Base-by-base conservation (phyloP, 163 green algal genomes). In the Chlorella variabilis region DNA sequence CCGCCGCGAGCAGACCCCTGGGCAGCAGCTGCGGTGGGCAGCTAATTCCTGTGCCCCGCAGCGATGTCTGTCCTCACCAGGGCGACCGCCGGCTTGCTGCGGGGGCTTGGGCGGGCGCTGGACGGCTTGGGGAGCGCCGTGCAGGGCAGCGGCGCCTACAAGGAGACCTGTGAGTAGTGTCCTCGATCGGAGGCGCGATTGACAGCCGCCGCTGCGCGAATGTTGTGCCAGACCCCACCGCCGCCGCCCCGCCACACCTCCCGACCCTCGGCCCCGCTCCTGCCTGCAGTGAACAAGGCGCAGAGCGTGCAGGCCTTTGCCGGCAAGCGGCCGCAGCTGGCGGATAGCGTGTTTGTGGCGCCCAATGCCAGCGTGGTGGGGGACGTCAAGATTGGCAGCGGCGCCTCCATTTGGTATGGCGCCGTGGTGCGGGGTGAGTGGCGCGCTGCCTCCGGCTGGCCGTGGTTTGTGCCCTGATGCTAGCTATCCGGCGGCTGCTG, bases 361-460 rank as follows among this genome's bases (percentile, higher is more conserved):
- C 94, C 96, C n/a, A 96, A 86, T 66, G 93, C 95, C 21, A 83
- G 91, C 21, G 88, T 99, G 4, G 93, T 97, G 41, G 95, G 95
- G 59, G 87, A 96, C 75, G 95, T 98, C 7, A 89, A 61, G n/a
- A 69, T 98, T 17, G 95, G 95, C 65, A 85, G 89, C 33, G 88
- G 87, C 20, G 89, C 89, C 0, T 96, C 91, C 20, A 86, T 98
- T 0, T 98, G 94, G 94, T 98, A 98, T 80, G 91, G 91, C 51
- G 81, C 86, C 25, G 83, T 95, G 4, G 45, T 95, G 3, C 58
- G 88, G 61, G 90, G 89, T 91, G 61, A 81, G 78, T 39, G 9
- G n/a, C 17, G 17, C 54, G 61, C 61, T 69, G 61, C 54, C 54
- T n/a, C 54, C 18, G 54, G 18, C 54, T 33, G 18, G 54, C 23